Evolutionary conservation across 306 rosid species (phyloP), one percentile per base, ranked within the genome.

Genomic region (Adenanthera pavonina): DNA sequence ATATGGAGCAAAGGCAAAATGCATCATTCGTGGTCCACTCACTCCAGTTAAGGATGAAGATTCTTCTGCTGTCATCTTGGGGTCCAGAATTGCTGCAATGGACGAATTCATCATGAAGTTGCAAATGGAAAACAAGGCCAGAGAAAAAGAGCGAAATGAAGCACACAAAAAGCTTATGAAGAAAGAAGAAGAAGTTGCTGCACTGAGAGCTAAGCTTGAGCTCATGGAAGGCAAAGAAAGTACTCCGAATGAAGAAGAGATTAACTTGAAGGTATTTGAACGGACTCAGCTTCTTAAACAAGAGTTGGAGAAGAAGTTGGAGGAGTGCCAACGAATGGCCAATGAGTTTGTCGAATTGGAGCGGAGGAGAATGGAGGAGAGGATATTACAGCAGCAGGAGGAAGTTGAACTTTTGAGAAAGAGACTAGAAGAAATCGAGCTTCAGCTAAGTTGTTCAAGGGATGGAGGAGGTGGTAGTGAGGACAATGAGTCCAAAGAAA

Each of bases 1-100:
- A 82, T 96, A 96, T 76, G 99, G 99, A 16, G 97, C 99, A 3
- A 96, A 96, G 86, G 99, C 99, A 56, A 96, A 96, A 82, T 93
- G 99, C 65, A 96, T 96, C 16, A 94, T 96, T 70, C 98, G 99
- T 41, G 98, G 99, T 34, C 95, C 92, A 56, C 92, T 86, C 80
- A 92, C 97, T 0, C 98, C 98, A 11, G 85, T 81, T 11, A 92
- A 88, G 87, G 99, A 92, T 15, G 97, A 89, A 5, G 99, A 94
- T 81, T 90, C 95, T 78, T 92, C 99, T 38, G 78, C 94, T 10
- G 99, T 92, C 54, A 89, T 96, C 74, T 76, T 96, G 74, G 99
- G 99, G 34, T 96, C 99, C 13, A 92, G 94, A 86, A 89, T 94
- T 80, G 97, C 91, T 35, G 97, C 97, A 33, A 92, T 96, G 98